Base-by-base conservation (phyloP, 2,329 filamentous ascomycete species). In the Epichloe gansuensis region DNA sequence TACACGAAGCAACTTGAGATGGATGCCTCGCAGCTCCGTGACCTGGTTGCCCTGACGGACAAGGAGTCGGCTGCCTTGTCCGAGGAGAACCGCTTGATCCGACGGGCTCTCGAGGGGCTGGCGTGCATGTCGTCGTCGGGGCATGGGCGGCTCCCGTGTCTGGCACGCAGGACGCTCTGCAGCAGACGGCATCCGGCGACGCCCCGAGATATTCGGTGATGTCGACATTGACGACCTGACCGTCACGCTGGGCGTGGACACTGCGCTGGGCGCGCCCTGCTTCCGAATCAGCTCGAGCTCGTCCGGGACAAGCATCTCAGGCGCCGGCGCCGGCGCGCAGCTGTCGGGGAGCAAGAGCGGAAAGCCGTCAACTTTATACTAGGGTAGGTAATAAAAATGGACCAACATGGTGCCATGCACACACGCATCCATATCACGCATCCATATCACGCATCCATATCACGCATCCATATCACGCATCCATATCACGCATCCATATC, bases 1-100 rank as follows among this genome's bases (percentile, higher is more conserved):
- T 77, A 80, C 60, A 69, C 75, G 56, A 73, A 72, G 59, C 67
- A 78, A 64, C 72, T 80, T 34, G 77, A 80, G 66, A 65, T 72
- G 55, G 75, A 80, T 58, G 64, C 76, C 17, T 66, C 69, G 13
- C 67, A 68, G 56, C 68, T 77, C 52, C 71, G 76, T 12, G 71
- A 75, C 49, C 62, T 73, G 57, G 74, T 80, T 54, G 65, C 70
- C 41, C 62, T 62, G 15, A 63, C 68, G 0, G 69, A 75, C 59
- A 60, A 62, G 13, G 73, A 77, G 44, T 61, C 67, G 2, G 57
- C 60, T 3, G 56, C 54, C 4, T 62, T 79, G 11, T 61, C 56
- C 43, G 59, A 55, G 23, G 68, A 78, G 54, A 80, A 80, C 56
- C 69, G 70, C 7, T 57, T 58, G 11, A 75, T 78, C 46, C 66